Evolutionary conservation across 441 rosid species (phyloP).

Genomic region (Rhodomyrtus psidioides): DNA sequence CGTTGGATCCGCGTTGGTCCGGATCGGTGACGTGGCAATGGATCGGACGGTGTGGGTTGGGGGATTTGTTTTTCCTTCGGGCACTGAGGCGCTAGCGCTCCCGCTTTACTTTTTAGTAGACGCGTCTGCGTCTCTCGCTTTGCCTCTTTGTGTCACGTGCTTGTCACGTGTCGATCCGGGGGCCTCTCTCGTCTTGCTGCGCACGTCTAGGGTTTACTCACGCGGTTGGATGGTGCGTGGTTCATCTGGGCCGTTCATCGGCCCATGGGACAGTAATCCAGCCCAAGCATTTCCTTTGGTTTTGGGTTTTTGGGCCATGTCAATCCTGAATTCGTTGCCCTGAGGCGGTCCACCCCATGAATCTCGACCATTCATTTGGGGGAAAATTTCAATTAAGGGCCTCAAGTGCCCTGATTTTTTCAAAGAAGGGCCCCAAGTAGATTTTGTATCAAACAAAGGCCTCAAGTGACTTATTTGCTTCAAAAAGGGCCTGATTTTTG

Average conservation of each 20-base stretch:
- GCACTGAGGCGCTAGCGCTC: constrained; percentile 27
- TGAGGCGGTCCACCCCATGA: rapidly evolving
- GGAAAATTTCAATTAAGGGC: no score
- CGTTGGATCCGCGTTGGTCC: constrained; percentile 42
- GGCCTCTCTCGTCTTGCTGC: not conserved
- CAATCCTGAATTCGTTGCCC: not conserved
- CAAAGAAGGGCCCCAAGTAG: no score
- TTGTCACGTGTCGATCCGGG: constrained; percentile 23
- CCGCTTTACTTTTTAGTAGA: not conserved
- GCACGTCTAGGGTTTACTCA: not conserved
- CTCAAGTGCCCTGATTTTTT: no score
- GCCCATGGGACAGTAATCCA: not conserved
- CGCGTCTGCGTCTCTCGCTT: not conserved
- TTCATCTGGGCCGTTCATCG: not conserved
- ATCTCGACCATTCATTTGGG: not conserved
- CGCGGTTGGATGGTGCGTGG: not conserved
- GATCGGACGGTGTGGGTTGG: constrained; percentile 39
- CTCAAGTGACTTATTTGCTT: no score
- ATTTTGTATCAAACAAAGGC: no score
- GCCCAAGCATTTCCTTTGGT: not conserved
- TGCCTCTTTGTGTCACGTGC: constrained; percentile 15
- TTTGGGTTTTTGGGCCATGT: not conserved
- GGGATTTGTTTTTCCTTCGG: constrained; percentile 26
- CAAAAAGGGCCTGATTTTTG: no score
- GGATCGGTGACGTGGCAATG: constrained; percentile 54